A percentile compares a stretch with the other conserved stretches of the same genome.
These are phyloP conservation scores for Dryas integrifolia DNA, from an alignment of 331 rosid species.

Conservation along the genomic window DNA sequence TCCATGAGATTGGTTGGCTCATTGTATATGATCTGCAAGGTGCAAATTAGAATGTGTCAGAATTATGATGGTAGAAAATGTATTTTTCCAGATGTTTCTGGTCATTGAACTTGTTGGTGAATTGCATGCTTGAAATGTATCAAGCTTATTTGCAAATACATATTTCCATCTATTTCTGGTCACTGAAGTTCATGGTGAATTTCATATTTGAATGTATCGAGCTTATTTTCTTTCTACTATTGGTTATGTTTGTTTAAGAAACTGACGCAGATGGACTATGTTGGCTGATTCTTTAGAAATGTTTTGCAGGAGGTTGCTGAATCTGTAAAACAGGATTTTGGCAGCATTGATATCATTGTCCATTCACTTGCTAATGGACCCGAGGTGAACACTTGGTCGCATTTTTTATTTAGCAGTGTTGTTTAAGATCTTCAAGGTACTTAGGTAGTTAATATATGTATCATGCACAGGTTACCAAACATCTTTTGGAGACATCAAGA, in stretches of 20 bases:
- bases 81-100: background rate
- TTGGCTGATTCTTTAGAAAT: background rate
- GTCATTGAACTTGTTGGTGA: background rate
- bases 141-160: background rate
- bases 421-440: background rate
- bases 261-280: background rate
- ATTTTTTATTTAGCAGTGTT: background rate
- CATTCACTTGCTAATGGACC: conserved; percentile 99
- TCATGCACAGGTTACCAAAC: conserved; percentile 62
- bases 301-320: conserved; percentile 73
- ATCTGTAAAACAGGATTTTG: conserved; percentile 77
- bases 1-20: background rate
- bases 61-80: background rate
- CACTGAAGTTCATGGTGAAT: background rate
- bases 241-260: background rate
- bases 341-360: conserved; percentile 86
- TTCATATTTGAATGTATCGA: background rate
- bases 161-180: background rate
- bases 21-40: background rate
- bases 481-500: conserved; percentile 83
- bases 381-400: conserved; percentile 49
- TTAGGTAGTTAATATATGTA: background rate
- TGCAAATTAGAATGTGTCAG: background rate
- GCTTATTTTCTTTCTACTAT: background rate
- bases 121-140: conserved; percentile 2